Base-by-base conservation (phyloP, 345 rosid species). In the Lenwebbia sp. region DNA sequence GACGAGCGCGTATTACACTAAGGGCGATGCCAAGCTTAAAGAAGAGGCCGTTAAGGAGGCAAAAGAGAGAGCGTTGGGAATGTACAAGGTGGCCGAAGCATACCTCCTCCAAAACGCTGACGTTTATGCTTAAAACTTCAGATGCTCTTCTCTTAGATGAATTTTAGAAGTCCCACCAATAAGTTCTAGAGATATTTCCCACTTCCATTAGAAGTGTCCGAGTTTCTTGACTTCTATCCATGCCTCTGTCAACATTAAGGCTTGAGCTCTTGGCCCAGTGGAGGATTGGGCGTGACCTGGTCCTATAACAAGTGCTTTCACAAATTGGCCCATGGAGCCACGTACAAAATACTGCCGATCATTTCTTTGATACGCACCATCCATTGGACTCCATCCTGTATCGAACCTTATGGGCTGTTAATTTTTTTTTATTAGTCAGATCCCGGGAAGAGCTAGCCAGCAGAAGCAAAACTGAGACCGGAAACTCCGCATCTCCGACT, bases 71-170 rank as follows among this genome's bases (percentile, higher is more conserved):
- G 83, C 84, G 1, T 3, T 7, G 51, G 89, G 62, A 0, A 23
- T 92, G 26, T 87, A 82, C 88, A 88, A 91, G 85, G 87, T 87
- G 8, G 55, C 89, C 51, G 90, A 91, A 76, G 91, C 87, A 23
- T 86, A 86, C 83, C 87, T 90, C 65, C 53, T 84, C 30, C 87
- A 85, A 62, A 88, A 88, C 83, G 91, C 90, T 6, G 56, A 87
- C 7, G 83, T 60, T 7, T 89, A 86, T 12, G 84, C 82, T 52
- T 85, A 54, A 75, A 49, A 21, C 28, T 23, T 17, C 7, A 9
- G 23, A 82, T 28, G 0, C 53, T 15, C 70, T 58, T 58, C 75
- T 62, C 40, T 0, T 14, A 30, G 17, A 62, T 30, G 28, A 62
- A 62, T 62, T 8, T 62, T 28, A 62, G 13, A 65, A 65, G 3